Percentiles rank a stretch among this genome's conserved stretches.
phyloP scores from a whole-genome alignment of 495 filamentous ascomycete genomes.

The Penicillium crystallinum region DNA sequence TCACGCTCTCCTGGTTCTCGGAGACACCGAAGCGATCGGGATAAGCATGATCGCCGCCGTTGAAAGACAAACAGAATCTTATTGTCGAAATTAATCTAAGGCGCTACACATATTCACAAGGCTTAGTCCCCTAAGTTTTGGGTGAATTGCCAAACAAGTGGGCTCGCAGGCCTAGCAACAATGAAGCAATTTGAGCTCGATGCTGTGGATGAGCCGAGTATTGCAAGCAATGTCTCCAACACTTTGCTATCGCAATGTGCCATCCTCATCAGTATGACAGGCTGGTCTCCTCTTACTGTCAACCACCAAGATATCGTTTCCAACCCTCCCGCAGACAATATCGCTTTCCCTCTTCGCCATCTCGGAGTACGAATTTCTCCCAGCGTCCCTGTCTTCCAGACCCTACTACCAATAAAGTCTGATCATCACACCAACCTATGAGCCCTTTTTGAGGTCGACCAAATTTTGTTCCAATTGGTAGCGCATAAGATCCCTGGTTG shows the following conservation, averaged over 20 bases:
- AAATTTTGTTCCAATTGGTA: conserved; percentile 40
- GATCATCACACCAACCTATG: conserved; percentile 69
- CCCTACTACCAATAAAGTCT: conserved; percentile 68
- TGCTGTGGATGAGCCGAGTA: background rate
- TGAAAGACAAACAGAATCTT: conserved; percentile 14
- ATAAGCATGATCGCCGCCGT: conserved; percentile 31
- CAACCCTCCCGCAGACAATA: conserved; percentile 66
- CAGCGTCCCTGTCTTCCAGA: conserved; percentile 75
- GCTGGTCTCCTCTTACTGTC: conserved; percentile 10
- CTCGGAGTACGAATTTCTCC: conserved; percentile 72
- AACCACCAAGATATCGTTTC: conserved; percentile 68
- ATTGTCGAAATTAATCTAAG: background rate
- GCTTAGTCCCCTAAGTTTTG: background rate
- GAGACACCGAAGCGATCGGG: conserved; percentile 30
- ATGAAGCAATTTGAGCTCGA: background rate
- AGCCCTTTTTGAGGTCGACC: conserved; percentile 66
- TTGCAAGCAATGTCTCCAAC: background rate
- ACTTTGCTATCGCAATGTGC: background rate
- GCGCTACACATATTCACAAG: background rate
- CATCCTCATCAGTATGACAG: background rate
- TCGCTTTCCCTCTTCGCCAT: conserved; percentile 58
- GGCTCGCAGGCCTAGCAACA: background rate
- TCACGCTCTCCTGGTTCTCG: conserved; percentile 35
- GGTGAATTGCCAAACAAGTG: background rate
- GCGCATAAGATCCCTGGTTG: conserved; percentile 34